These are phyloP conservation scores for Ophiognomonia clavigignenti-juglandacearum DNA, from an alignment of 2,329 filamentous ascomycete genomes.

Conservation along the genomic window DNA sequence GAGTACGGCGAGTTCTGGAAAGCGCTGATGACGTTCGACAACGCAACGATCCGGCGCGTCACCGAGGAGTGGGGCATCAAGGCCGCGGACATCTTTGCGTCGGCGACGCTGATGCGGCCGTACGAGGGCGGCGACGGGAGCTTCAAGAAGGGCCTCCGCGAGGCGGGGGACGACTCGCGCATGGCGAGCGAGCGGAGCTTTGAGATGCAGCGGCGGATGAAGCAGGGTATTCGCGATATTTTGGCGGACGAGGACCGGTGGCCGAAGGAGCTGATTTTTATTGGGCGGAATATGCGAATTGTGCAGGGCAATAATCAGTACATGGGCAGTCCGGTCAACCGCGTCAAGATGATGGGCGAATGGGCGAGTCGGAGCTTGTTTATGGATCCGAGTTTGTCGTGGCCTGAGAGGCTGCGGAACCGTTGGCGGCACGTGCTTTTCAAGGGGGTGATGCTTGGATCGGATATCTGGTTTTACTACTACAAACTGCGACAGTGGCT, in stretches of 20 bases:
- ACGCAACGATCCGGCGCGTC: constrained; percentile 67
- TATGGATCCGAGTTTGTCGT: constrained; percentile 62
- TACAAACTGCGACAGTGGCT: constrained; percentile 73
- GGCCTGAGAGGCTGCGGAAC: constrained; percentile 60
- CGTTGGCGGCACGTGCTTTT: constrained; percentile 80
- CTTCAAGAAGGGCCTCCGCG: constrained; percentile 61
- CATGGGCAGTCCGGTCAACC: constrained; percentile 82
- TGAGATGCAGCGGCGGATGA: constrained; percentile 83
- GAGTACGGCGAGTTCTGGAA: constrained; percentile 94
- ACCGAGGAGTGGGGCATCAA: constrained; percentile 81
- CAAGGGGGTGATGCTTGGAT: constrained; percentile 66
- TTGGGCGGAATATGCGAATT: constrained; percentile 86
- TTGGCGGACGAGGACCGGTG: constrained; percentile 82
- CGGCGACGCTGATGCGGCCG: constrained; percentile 81
- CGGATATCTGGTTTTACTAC: constrained; percentile 80
- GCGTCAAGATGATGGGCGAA: constrained; percentile 86
- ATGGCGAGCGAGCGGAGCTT: constrained; percentile 69
- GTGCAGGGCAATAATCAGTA: constrained; percentile 93
- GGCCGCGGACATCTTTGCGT: constrained; percentile 86
- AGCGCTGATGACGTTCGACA: constrained; percentile 88
- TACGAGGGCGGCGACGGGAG: constrained; percentile 79
- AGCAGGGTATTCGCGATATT: constrained; percentile 62
- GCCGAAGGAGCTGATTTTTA: constrained; percentile 88
- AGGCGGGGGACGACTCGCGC: constrained; percentile 42
- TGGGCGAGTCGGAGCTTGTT: constrained; percentile 87